These are phyloP conservation scores for Cutaneotrichosporon arboriforme DNA, from an alignment of 1,284 basidiomycete species.

Conservation along the genomic window DNA sequence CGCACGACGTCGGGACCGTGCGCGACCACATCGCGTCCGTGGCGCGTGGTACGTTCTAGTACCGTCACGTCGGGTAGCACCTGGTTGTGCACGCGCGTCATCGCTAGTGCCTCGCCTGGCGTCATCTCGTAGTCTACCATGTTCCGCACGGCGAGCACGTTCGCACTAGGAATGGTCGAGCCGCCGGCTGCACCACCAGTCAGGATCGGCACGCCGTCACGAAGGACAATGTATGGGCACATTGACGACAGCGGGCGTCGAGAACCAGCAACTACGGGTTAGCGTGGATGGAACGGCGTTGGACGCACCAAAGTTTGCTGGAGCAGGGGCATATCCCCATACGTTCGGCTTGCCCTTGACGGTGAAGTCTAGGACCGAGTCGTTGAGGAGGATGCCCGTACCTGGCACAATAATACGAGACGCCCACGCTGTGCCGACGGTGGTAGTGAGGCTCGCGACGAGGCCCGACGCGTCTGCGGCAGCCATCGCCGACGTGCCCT, in stretches of 20 bases:
- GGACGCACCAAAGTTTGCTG: slow-evolving; percentile 30
- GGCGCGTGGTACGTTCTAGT: slow-evolving; percentile 24
- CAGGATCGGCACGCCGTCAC: slow-evolving; percentile 17
- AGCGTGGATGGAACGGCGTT: no score
- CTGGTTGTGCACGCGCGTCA: slow-evolving; percentile 39
- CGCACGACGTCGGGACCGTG: slow-evolving; percentile 21
- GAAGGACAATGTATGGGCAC: slow-evolving; percentile 39
- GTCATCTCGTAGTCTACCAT: slow-evolving; percentile 29
- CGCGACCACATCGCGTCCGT: slow-evolving; percentile 22
- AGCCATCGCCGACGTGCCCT: slow-evolving; percentile 43
- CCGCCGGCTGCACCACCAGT: slow-evolving; percentile 42
- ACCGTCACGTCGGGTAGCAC: slow-evolving; percentile 32
- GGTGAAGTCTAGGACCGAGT: slow-evolving; percentile 44
- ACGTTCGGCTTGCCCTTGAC: slow-evolving; percentile 34
- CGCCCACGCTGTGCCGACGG: slow-evolving; percentile 39
- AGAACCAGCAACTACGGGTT: slow-evolving; percentile 23
- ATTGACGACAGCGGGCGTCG: slow-evolving; percentile 41
- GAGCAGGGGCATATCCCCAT: slow-evolving; percentile 37
- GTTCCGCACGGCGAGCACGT: slow-evolving; percentile 35
- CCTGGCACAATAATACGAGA: slow-evolving; percentile 41
- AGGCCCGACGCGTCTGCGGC: slow-evolving; percentile 35
- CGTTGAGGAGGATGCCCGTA: slow-evolving; percentile 42
- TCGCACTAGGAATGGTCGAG: slow-evolving; percentile 40
- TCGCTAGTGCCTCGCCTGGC: slow-evolving; percentile 25
- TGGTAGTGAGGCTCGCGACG: slow-evolving; percentile 40